Conservation (phyloP, 139 green algal species). For the Closterium sp. region DNA sequence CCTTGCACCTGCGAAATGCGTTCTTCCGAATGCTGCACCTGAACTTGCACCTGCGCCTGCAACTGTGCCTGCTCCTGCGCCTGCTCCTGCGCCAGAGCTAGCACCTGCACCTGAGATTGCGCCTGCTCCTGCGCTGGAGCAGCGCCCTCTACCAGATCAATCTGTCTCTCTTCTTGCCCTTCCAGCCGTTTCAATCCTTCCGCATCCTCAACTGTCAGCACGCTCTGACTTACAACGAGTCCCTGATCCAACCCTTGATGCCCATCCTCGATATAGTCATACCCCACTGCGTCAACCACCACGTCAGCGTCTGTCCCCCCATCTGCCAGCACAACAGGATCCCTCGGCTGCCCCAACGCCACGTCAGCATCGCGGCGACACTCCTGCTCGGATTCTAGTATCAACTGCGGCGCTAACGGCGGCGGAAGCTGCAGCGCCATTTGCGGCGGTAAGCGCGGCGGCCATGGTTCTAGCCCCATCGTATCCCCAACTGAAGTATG, state of each 20-base stretch:
- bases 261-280: background rate
- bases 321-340: background rate
- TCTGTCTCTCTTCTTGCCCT: background rate
- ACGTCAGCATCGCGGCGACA: background rate
- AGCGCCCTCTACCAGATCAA: background rate
- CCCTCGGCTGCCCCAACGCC: background rate
- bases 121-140: background rate
- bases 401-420: background rate
- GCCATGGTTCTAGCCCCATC: background rate
- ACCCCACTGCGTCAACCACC: background rate
- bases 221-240: background rate
- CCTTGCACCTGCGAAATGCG: too few species aligned
- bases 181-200: background rate
- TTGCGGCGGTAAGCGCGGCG: background rate
- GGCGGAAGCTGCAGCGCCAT: background rate
- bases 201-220: background rate
- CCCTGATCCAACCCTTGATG: background rate
- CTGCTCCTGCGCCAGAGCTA: too few species aligned
- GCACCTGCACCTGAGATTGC: background rate
- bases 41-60: too few species aligned
- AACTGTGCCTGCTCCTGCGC: too few species aligned
- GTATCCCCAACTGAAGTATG: background rate
- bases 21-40: too few species aligned
- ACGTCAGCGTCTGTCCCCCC: background rate
- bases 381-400: background rate